These are phyloP conservation scores for Arachis monticola DNA, from an alignment of 331 rosid genomes.

Conservation along the genomic window DNA sequence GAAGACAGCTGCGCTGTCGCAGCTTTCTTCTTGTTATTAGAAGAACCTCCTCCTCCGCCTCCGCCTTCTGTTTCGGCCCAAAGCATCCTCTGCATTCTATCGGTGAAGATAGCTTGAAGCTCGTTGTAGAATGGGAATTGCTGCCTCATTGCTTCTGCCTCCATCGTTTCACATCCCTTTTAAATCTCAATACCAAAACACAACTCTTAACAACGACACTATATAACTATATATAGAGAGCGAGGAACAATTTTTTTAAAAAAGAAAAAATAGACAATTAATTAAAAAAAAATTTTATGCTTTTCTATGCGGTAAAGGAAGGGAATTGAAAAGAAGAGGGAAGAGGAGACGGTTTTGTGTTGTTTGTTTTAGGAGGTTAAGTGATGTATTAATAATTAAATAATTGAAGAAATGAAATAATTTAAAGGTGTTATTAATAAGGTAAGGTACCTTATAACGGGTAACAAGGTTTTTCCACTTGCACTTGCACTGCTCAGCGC, in stretches of 20 bases:
- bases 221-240: too few relatives aligned
- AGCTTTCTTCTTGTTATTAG: slow-evolving; percentile 67
- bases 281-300: too few relatives aligned
- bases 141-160: slow-evolving; percentile 63
- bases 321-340: not conserved
- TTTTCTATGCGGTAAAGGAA: too few relatives aligned
- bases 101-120: slow-evolving; percentile 62
- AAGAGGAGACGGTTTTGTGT: not conserved
- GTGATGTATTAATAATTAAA: slow-evolving; percentile 1
- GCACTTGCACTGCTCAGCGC: slow-evolving; percentile 99
- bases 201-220: not conserved
- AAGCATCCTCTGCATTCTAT: slow-evolving; percentile 75
- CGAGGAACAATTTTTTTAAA: too few relatives aligned
- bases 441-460: slow-evolving; percentile 73
- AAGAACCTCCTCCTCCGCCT: not conserved
- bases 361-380: not conserved
- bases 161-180: slow-evolving; percentile 93
- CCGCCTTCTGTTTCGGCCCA: slow-evolving; percentile 80
- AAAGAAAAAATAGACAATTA: too few relatives aligned
- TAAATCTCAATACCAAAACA: slow-evolving; percentile 26
- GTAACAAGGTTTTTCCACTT: slow-evolving; percentile 99
- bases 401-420: not conserved
- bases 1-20: slow-evolving; percentile 47
- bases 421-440: too few relatives aligned
- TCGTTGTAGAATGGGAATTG: slow-evolving; percentile 92